A percentile compares a stretch with the other conserved stretches of the same genome.
Conservation (phyloP, 1,284 basidiomycete genomes). For the Irpex sp. region DNA sequence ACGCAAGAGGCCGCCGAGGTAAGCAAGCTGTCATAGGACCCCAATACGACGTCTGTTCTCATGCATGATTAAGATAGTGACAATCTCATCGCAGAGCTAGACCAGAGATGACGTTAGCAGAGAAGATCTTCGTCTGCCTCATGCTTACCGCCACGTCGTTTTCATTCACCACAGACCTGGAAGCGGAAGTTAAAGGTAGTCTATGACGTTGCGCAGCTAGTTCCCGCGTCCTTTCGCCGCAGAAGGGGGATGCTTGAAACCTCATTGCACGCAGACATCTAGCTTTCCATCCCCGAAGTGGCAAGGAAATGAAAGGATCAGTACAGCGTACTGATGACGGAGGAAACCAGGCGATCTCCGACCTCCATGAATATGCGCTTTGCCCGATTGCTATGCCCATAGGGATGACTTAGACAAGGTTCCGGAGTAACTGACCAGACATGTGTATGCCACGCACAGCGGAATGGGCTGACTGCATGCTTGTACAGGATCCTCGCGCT, state of each 20-base stretch:
- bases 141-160: not conserved
- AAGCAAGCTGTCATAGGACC: not conserved
- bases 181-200: not conserved
- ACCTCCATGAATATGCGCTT: not conserved
- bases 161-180: too few species aligned
- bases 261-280: not conserved
- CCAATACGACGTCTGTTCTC: not conserved
- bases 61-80: not conserved
- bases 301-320: not conserved
- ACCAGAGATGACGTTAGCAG: not conserved
- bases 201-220: not conserved
- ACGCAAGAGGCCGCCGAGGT: too few species aligned
- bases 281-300: not conserved
- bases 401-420: not conserved
- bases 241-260: not conserved
- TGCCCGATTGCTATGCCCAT: not conserved
- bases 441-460: not conserved
- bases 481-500: too few species aligned
- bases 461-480: too few species aligned
- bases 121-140: not conserved
- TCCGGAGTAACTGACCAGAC: not conserved
- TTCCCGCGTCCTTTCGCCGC: not conserved
- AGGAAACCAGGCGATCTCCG: not conserved
- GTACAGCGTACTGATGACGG: not conserved
- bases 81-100: not conserved